Evolutionary conservation across 1,139 yeast species (phyloP), one percentile per base, ranked within the genome.

Genomic region (Geotrichum candidum): DNA sequence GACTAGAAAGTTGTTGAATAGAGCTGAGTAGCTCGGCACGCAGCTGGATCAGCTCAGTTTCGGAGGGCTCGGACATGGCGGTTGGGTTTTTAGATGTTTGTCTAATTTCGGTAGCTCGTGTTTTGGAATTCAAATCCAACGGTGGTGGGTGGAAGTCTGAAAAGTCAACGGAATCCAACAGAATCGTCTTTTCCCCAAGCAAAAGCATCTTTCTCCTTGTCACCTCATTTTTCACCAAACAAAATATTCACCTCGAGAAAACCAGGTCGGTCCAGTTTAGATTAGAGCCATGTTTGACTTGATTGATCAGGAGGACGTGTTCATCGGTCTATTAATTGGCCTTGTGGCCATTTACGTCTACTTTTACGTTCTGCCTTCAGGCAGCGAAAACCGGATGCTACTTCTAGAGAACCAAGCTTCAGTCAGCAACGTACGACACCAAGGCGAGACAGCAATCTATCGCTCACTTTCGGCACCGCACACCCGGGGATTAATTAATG

Each of bases 371-470:
- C 63, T 66, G 22, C 73, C 73, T 54, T 62, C 72, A 15, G 77
- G 76, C 18, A 71, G 73, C 46, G 89, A 85, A 66, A 82, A 83
- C 3, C 83, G 82, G 64, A 84, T 81, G 18, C 71, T 78, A 33
- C 82, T 84, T 57, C 75, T 87, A 29, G 69, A 74, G 46, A 80
- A 82, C 65, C 92, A 87, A 72, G 79, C 88, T 9, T 73, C 80
- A 2, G 70, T 84, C 31, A 82, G 84, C 10, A 75, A 83, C 6
- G 82, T 86, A 1, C 74, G 90, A 23, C 73, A 77, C 35, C 74
- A 77, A 1, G 77, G 79, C 46, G 88, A 87, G 69, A 80, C 87
- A 18, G 86, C 90, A 1, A 77, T 86, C n/a, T 82, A 84, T 71
- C 80, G 87, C 61, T 84, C 89, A 9, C 80, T 82, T 0, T 77